phyloP scores from a whole-genome alignment of 306 rosid species.

The Herpetospermum pedunculosum region DNA sequence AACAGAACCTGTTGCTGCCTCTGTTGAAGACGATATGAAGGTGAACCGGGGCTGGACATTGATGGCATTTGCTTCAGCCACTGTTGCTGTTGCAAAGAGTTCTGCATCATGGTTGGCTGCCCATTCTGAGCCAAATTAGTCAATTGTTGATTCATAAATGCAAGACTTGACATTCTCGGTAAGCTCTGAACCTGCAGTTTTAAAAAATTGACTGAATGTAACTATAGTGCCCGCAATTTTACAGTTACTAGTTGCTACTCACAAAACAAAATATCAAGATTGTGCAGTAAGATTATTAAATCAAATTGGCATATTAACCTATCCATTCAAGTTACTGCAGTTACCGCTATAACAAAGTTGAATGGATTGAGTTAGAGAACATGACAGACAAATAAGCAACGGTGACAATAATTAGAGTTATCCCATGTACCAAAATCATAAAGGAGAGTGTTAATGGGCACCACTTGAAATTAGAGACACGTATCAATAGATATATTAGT shows the following conservation, averaged over 20 bases:
- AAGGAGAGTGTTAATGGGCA: neutral
- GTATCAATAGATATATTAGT: neutral
- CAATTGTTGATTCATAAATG: constrained; percentile 69
- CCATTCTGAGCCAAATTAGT: constrained; percentile 84
- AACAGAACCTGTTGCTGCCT: constrained; percentile 41
- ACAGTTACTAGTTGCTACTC: neutral
- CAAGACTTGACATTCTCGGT: constrained; percentile 66
- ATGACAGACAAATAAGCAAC: neutral
- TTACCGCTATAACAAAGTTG: neutral
- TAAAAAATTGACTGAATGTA: neutral
- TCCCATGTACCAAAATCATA: neutral
- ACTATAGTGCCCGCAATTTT: neutral
- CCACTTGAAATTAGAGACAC: neutral
- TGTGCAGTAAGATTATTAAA: neutral
- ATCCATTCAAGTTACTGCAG: neutral
- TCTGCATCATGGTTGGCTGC: constrained; percentile 58
- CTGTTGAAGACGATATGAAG: constrained; percentile 52
- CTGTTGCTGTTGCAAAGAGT: constrained; percentile 64
- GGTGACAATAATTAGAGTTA: neutral
- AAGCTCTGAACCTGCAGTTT: constrained; percentile 59
- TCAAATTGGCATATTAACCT: neutral
- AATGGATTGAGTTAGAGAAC: neutral
- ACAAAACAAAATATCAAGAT: constrained; percentile 10
- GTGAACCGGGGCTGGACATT: constrained; percentile 59
- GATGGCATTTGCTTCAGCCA: constrained; percentile 83